Conservation (phyloP, 306 rosid species). For the Hippophae gyantsensis region DNA sequence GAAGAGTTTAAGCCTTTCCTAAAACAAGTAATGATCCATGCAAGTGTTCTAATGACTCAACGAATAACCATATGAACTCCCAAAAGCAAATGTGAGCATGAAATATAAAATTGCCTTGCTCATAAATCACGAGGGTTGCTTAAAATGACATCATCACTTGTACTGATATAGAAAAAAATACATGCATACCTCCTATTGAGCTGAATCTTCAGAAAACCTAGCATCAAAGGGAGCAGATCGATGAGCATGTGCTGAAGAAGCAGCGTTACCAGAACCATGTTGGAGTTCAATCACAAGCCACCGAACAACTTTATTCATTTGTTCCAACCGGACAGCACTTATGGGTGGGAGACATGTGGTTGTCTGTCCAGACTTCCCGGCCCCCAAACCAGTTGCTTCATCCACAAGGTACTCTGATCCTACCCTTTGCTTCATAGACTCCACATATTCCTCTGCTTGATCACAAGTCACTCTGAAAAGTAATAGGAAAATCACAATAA, state of each 20-base stretch:
- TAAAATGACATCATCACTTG: no score
- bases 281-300: conserved; percentile 73
- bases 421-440: conserved; percentile 71
- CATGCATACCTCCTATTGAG: conserved; percentile 32
- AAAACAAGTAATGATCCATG: no score
- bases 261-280: conserved; percentile 48
- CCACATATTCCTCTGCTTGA: conserved; percentile 75
- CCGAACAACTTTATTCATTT: conserved; percentile 73
- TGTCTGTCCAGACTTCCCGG: conserved; percentile 42
- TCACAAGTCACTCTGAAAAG: conserved; percentile 68
- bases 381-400: conserved; percentile 64
- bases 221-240: conserved; percentile 64
- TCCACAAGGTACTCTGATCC: conserved; percentile 76
- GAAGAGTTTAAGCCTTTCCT: no score
- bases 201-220: conserved; percentile 59
- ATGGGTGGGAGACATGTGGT: conserved; percentile 51
- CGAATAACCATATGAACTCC: no score
- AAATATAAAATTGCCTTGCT: no score
- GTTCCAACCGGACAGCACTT: conserved; percentile 68
- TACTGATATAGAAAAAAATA: no score
- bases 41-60: no score
- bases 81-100: no score
- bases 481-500: no score
- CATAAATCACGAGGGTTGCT: no score
- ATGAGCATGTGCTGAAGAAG: conserved; percentile 46